Conservation (phyloP, 352 stramenopile species). For the Phytophthora meadii region DNA sequence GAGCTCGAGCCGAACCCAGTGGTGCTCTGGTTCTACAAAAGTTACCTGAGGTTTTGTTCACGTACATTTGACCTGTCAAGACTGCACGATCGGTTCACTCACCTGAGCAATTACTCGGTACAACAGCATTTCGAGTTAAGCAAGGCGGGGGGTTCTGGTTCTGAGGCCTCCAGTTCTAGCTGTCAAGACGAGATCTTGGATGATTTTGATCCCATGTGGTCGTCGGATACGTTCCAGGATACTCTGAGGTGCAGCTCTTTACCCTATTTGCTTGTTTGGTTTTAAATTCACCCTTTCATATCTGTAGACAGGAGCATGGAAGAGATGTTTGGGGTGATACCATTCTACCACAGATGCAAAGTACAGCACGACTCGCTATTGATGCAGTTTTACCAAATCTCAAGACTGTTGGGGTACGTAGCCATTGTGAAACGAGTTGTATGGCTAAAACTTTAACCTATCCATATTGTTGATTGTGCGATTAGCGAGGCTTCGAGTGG, state of each 20-base stretch:
- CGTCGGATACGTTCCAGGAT: constrained; percentile 46
- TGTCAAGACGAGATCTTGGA: background rate
- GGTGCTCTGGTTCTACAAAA: constrained; percentile 70
- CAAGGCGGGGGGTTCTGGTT: background rate
- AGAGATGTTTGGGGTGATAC: constrained; percentile 56
- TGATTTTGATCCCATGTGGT: constrained; percentile 67
- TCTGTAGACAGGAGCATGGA: constrained; percentile 37
- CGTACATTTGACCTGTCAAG: constrained; percentile 51
- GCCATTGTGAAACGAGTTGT: background rate
- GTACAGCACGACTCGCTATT: constrained; percentile 44
- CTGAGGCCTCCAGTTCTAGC: background rate
- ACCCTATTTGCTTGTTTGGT: too few relatives aligned
- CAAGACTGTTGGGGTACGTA: constrained; percentile 57
- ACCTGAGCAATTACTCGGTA: constrained; percentile 89
- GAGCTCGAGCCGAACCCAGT: constrained; percentile 53
- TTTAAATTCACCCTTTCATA: too few relatives aligned
- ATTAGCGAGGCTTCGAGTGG: constrained; percentile 83
- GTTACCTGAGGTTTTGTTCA: constrained; percentile 84
- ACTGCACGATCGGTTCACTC: constrained; percentile 64
- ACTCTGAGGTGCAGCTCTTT: constrained; percentile 38
- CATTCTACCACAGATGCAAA: constrained; percentile 70
- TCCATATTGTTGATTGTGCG: background rate
- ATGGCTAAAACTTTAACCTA: background rate
- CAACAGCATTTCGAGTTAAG: constrained; percentile 60
- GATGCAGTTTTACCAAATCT: constrained; percentile 54